A percentile compares a stretch with the other conserved stretches of the same genome.
Conservation (phyloP, 1,284 basidiomycete genomes). For the Ustilago esculenta region DNA sequence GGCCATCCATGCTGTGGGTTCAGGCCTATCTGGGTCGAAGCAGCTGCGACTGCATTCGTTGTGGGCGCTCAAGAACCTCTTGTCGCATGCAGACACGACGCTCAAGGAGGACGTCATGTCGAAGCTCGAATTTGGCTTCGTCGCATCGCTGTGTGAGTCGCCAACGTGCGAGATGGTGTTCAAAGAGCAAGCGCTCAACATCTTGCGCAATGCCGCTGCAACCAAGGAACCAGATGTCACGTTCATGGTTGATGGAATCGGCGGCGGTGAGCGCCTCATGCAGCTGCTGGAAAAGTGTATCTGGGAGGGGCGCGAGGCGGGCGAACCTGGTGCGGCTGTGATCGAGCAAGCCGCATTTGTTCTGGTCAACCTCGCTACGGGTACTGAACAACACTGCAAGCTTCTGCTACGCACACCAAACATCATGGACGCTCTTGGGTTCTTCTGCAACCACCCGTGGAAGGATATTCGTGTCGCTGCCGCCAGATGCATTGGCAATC, state of each 20-base stretch:
- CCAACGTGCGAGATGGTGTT: slow-evolving; percentile 23
- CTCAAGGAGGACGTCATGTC: slow-evolving; percentile 46
- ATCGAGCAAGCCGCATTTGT: slow-evolving; percentile 59
- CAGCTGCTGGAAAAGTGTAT: slow-evolving; percentile 51
- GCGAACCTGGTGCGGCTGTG: slow-evolving; percentile 35
- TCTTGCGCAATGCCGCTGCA: slow-evolving; percentile 58
- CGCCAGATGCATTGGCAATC: slow-evolving; percentile 37
- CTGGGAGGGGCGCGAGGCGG: slow-evolving; percentile 41
- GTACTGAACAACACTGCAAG: slow-evolving; percentile 41
- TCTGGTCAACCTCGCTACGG: slow-evolving; percentile 61
- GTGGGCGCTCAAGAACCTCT: slow-evolving; percentile 64
- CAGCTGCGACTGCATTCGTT: slow-evolving; percentile 54
- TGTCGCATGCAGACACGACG: slow-evolving; percentile 44
- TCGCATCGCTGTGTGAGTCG: slow-evolving; percentile 22
- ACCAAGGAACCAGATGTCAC: slow-evolving; percentile 49
- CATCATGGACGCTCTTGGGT: slow-evolving; percentile 54
- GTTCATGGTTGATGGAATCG: slow-evolving; percentile 44
- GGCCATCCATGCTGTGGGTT: background rate
- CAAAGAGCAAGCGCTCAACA: slow-evolving; percentile 60
- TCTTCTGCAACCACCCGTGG: slow-evolving; percentile 51
- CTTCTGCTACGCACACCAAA: slow-evolving; percentile 47
- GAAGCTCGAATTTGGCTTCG: slow-evolving; percentile 33
- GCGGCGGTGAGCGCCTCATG: slow-evolving; percentile 45
- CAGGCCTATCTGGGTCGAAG: slow-evolving; percentile 24
- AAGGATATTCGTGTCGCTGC: slow-evolving; percentile 41